A percentile compares a stretch with the other conserved stretches of the same genome.
Evolutionary conservation across 345 rosid species (phyloP).

Genomic region (Psidium friedrichsthalianum): DNA sequence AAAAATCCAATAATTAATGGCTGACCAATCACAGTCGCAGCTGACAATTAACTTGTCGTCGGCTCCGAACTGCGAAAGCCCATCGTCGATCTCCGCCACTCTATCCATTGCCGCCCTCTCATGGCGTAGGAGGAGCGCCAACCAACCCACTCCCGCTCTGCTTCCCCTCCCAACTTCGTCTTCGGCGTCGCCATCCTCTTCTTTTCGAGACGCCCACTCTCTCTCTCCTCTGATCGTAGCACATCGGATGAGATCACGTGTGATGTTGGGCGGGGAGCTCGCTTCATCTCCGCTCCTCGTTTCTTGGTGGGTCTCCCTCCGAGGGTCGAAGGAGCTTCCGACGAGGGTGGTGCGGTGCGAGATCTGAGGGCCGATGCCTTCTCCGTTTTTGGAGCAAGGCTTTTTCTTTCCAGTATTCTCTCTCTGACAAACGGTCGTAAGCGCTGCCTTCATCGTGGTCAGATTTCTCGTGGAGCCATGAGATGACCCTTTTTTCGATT

Average conservation of each 20-base stretch:
- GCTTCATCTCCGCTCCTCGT: neutral
- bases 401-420: neutral
- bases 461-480: neutral
- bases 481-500: neutral
- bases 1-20: no score
- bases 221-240: neutral
- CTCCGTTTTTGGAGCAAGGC: slow-evolving; percentile 36
- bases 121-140: no score
- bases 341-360: slow-evolving; percentile 67
- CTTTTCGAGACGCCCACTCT: slow-evolving; percentile 6
- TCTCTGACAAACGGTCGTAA: neutral
- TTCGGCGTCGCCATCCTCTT: slow-evolving; percentile 54
- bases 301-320: slow-evolving; percentile 2
- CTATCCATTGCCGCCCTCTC: no score
- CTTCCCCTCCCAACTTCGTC: slow-evolving; percentile 34
- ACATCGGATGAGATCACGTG: no score
- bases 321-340: slow-evolving; percentile 81
- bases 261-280: neutral
- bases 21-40: no score
- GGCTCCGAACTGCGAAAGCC: no score
- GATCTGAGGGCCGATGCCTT: slow-evolving; percentile 64
- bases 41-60: no score
- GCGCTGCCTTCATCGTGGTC: neutral
- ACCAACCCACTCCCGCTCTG: slow-evolving; percentile 2
- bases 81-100: no score